A percentile compares a stretch with the other conserved stretches of the same genome.
phyloP scores from a whole-genome alignment of 441 rosid species.

The Raphanus hybrid region DNA sequence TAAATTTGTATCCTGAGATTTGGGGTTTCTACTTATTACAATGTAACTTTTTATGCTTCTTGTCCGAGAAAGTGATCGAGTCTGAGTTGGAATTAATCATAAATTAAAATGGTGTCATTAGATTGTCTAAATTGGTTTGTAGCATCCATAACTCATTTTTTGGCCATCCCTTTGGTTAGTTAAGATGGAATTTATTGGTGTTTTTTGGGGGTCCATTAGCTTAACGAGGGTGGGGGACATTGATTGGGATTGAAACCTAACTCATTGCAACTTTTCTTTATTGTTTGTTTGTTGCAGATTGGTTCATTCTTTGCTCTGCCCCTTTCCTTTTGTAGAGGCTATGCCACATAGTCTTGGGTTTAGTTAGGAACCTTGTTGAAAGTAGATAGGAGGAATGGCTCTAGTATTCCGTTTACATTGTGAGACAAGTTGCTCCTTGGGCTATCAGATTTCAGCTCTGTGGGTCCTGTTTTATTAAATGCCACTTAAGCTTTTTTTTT shows the following conservation, averaged over 20 bases:
- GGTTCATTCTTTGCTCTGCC: not conserved
- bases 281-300: conserved; percentile 5
- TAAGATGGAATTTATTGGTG: conserved; percentile 18
- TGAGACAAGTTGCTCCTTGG: conserved; percentile 28
- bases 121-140: not conserved
- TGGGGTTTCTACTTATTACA: not conserved
- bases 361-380: conserved; percentile 15
- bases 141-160: not conserved
- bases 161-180: conserved; percentile 1
- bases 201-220: conserved; percentile 29
- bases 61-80: not conserved
- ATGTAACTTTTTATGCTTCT: not conserved
- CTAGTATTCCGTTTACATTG: not conserved
- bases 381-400: conserved; percentile 30
- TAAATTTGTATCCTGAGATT: conserved; percentile 27
- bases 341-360: not conserved
- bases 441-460: conserved; percentile 1
- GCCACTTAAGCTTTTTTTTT: conserved; percentile 30
- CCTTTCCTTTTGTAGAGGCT: conserved; percentile 12
- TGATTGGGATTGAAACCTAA: conserved; percentile 39
- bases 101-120: too few species aligned
- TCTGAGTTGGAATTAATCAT: not conserved
- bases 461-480: conserved; percentile 33
- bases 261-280: conserved; percentile 8
- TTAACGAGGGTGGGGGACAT: conserved; percentile 17